phyloP scores from a whole-genome alignment of 306 rosid genomes.

The Astragalus membranaceus region DNA sequence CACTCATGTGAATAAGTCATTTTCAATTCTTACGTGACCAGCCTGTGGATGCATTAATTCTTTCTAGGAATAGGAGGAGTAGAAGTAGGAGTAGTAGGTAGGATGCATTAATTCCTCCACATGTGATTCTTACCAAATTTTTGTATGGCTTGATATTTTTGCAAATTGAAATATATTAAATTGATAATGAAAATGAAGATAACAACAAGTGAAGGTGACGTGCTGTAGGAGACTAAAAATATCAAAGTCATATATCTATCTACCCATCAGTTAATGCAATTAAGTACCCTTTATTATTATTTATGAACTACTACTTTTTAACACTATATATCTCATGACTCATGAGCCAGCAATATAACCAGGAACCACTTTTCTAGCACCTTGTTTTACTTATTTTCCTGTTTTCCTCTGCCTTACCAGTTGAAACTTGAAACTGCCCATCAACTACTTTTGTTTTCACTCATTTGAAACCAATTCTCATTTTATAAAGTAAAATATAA shows the following conservation, averaged over 20 bases:
- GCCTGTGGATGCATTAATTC: too few relatives aligned
- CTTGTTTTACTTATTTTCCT: conserved; percentile 28
- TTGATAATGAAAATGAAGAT: neutral
- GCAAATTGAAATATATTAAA: neutral
- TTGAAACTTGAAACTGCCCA: conserved; percentile 13
- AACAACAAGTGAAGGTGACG: neutral
- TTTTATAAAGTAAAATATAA: too few relatives aligned
- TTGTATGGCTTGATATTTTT: neutral
- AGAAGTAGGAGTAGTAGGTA: too few relatives aligned
- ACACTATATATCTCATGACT: neutral
- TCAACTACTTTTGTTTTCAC: neutral
- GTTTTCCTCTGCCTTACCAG: conserved; percentile 2
- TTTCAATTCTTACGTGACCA: too few relatives aligned
- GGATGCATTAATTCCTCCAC: too few relatives aligned
- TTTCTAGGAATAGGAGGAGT: too few relatives aligned
- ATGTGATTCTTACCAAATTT: conserved; percentile 17
- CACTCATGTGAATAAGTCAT: too few relatives aligned
- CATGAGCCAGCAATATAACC: conserved; percentile 12
- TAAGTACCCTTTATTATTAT: neutral
- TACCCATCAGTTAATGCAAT: conserved; percentile 26
- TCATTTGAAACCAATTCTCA: too few relatives aligned
- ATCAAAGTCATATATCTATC: conserved; percentile 10
- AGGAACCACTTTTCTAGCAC: conserved; percentile 31
- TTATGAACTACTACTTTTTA: conserved; percentile 10
- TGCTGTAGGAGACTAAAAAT: neutral